Evolutionary conservation across 75 land plant genomes (phyloP).

Genomic region (Pinus albicaulis): DNA sequence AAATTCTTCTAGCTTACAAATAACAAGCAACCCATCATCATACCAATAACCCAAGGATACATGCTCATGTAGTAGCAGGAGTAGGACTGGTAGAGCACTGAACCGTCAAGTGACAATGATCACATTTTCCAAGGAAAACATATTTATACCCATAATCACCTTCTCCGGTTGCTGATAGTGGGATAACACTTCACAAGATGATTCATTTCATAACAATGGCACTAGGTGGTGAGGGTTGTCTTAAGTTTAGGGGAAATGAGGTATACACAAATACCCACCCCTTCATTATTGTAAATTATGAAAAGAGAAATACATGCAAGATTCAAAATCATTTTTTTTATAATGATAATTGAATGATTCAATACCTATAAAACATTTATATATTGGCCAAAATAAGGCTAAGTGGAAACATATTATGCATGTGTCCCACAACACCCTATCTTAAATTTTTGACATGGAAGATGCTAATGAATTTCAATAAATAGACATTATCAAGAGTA

Average conservation of each 20-base stretch:
- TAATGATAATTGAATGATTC: background rate
- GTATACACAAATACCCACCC: slow-evolving; percentile 19
- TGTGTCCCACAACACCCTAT: background rate
- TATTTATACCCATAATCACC: too few relatives aligned
- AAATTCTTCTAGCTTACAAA: too few relatives aligned
- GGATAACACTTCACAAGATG: slow-evolving; percentile 98
- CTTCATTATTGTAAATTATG: background rate
- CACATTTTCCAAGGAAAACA: too few relatives aligned
- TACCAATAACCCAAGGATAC: too few relatives aligned
- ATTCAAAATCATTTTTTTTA: background rate
- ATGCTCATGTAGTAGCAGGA: too few relatives aligned
- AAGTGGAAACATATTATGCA: background rate
- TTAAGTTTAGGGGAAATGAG: slow-evolving; percentile 99
- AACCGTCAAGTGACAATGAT: too few relatives aligned
- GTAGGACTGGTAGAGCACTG: too few relatives aligned
- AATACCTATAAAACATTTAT: too few relatives aligned
- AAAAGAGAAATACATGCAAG: background rate
- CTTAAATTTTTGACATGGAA: background rate
- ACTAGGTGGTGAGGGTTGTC: slow-evolving; percentile 96
- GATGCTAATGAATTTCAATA: background rate
- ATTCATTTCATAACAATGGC: slow-evolving; percentile 97
- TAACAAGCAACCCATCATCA: too few relatives aligned
- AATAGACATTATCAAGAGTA: background rate
- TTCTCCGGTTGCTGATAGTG: slow-evolving; percentile 75
- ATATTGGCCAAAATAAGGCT: too few relatives aligned